Conservation (phyloP, 805 yeast genomes). For the Metschnikowia lochheadii region DNA sequence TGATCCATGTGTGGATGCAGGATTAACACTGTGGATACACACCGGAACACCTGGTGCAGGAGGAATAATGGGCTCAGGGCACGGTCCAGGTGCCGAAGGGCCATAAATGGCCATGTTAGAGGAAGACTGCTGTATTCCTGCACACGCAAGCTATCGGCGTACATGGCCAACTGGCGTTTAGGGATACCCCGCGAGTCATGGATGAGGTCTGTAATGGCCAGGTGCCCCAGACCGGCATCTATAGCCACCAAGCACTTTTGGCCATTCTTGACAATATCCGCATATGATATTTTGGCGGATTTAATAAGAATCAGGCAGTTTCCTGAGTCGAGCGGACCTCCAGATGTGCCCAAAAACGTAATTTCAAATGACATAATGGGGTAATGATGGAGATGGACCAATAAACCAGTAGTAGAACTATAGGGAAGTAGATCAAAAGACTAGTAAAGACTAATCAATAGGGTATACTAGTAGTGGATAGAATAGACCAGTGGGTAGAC, state of each 20-base stretch:
- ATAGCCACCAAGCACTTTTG: constrained; percentile 45
- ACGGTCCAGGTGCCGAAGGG: constrained; percentile 4
- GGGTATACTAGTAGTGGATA: too few relatives aligned
- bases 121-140: constrained; percentile 23
- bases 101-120: constrained; percentile 24
- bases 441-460: too few relatives aligned
- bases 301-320: constrained; percentile 69
- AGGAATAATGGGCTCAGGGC: constrained; percentile 4
- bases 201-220: constrained; percentile 45
- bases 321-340: constrained; percentile 75
- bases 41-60: constrained; percentile 23
- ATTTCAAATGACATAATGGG: constrained; percentile 46
- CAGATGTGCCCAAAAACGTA: constrained; percentile 71
- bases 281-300: constrained; percentile 43
- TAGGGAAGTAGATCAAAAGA: too few relatives aligned
- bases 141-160: constrained; percentile 27
- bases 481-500: too few relatives aligned
- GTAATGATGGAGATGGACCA: too few relatives aligned
- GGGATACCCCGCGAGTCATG: constrained; percentile 17
- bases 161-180: constrained; percentile 21
- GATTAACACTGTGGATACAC: constrained; percentile 38
- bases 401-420: too few relatives aligned
- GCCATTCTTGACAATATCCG: constrained; percentile 24
- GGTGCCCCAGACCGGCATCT: constrained; percentile 78
- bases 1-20: constrained; percentile 90